Evolutionary conservation across 2,329 filamentous ascomycete genomes (phyloP).

Genomic region (Stachybotrys chartarum): DNA sequence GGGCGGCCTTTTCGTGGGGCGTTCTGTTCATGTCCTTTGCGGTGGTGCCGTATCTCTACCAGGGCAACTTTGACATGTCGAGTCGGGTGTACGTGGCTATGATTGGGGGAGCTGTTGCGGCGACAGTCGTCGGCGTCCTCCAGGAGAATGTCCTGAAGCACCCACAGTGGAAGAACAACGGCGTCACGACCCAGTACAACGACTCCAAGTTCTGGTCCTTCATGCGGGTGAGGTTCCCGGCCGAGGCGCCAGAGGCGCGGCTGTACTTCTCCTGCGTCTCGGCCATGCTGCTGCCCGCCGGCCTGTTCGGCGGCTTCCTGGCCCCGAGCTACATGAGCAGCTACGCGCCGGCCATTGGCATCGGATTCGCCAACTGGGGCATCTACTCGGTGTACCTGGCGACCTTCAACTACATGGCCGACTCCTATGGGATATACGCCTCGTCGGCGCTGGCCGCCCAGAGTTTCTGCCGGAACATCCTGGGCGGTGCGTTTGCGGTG

Average conservation of each 20-base stretch:
- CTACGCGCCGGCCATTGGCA: slow-evolving; percentile 40
- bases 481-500: slow-evolving; percentile 75
- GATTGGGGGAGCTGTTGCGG: slow-evolving; percentile 57
- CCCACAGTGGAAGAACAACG: slow-evolving; percentile 21
- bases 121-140: slow-evolving; percentile 61
- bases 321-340: slow-evolving; percentile 14
- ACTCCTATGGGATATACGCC: slow-evolving; percentile 79
- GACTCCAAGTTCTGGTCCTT: slow-evolving; percentile 34
- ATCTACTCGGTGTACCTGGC: slow-evolving; percentile 84
- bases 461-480: slow-evolving; percentile 75
- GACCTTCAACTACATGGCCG: slow-evolving; percentile 88
- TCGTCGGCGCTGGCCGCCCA: slow-evolving; percentile 82
- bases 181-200: slow-evolving; percentile 10
- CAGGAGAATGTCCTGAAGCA: slow-evolving; percentile 61
- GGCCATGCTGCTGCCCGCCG: slow-evolving; percentile 66
- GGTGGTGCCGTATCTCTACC: slow-evolving; percentile 73
- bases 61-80: slow-evolving; percentile 53
- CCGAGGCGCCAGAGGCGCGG: slow-evolving; percentile 62
- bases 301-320: slow-evolving; percentile 51
- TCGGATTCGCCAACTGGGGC: slow-evolving; percentile 72
- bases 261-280: slow-evolving; percentile 80
- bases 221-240: slow-evolving; percentile 37
- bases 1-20: slow-evolving; percentile 86
- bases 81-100: slow-evolving; percentile 71
- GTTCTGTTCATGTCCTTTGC: slow-evolving; percentile 80